Conservation (phyloP, 176 grass and related monocot species). For the Canna indica region DNA sequence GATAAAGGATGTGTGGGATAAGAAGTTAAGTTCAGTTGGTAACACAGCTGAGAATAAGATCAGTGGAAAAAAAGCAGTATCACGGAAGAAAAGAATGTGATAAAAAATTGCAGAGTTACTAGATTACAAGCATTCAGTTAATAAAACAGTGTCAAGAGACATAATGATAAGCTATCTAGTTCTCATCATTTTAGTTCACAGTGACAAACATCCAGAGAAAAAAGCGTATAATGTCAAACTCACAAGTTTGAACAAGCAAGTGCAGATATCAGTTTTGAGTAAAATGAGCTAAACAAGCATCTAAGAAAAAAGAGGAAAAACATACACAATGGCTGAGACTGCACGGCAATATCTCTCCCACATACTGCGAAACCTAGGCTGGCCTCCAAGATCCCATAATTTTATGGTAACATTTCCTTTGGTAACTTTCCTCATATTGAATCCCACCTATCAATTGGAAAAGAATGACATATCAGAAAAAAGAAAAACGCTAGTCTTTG, state of each 20-base stretch:
- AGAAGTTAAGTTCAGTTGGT: no score
- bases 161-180: neutral
- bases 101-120: no score
- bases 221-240: neutral
- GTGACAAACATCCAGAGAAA: neutral
- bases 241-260: neutral
- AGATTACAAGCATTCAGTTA: no score
- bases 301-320: slow-evolving; percentile 9
- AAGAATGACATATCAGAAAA: neutral
- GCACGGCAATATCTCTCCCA: slow-evolving; percentile 99
- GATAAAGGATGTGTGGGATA: no score
- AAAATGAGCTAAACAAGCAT: neutral
- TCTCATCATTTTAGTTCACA: neutral
- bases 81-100: no score
- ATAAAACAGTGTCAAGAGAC: no score
- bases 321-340: slow-evolving; percentile 98
- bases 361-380: slow-evolving; percentile 95
- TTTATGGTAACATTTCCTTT: slow-evolving; percentile 99
- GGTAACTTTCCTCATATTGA: slow-evolving; percentile 96
- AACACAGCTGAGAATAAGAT: no score
- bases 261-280: neutral
- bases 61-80: no score
- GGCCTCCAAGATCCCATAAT: slow-evolving; percentile 97
- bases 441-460: slow-evolving; percentile 42
- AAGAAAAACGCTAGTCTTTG: neutral